phyloP scores from a whole-genome alignment of 441 rosid genomes.

The Gossypium aridum region DNA sequence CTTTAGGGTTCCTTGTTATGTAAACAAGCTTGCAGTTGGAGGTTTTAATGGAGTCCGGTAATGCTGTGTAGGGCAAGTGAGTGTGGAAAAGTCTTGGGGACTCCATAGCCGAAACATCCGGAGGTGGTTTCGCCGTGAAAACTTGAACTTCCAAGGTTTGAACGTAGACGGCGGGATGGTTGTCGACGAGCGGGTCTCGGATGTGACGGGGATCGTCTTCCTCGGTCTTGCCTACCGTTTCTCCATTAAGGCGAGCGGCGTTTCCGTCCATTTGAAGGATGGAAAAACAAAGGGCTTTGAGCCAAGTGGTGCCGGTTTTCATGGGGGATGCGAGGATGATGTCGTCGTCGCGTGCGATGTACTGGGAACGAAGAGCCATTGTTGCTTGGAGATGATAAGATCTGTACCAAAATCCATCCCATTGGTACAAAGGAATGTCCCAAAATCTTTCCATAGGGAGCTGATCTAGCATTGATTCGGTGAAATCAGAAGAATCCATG shows the following conservation, averaged over 20 bases:
- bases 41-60: conserved; percentile 35
- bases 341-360: conserved; percentile 37
- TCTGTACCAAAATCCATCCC: conserved; percentile 19
- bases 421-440: conserved; percentile 14
- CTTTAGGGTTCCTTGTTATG: conserved; percentile 65
- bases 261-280: not conserved
- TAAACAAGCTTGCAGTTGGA: conserved; percentile 50
- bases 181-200: conserved; percentile 3
- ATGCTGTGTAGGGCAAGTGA: conserved; percentile 35
- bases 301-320: conserved; percentile 72
- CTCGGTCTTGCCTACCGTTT: not conserved
- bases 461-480: not conserved
- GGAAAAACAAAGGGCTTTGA: conserved; percentile 37
- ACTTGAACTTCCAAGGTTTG: conserved; percentile 44
- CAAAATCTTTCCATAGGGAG: conserved; percentile 8
- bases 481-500: conserved; percentile 5
- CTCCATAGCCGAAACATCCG: conserved; percentile 24
- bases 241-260: not conserved
- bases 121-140: conserved; percentile 22
- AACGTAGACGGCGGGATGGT: conserved; percentile 48
- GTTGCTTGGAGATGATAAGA: conserved; percentile 11
- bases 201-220: not conserved
- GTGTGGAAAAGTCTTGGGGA: conserved; percentile 52
- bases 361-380: conserved; percentile 17
- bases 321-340: conserved; percentile 47